These are phyloP conservation scores for Coix lacrymajobi DNA, from an alignment of 176 grass and related monocot species.

Conservation along the genomic window DNA sequence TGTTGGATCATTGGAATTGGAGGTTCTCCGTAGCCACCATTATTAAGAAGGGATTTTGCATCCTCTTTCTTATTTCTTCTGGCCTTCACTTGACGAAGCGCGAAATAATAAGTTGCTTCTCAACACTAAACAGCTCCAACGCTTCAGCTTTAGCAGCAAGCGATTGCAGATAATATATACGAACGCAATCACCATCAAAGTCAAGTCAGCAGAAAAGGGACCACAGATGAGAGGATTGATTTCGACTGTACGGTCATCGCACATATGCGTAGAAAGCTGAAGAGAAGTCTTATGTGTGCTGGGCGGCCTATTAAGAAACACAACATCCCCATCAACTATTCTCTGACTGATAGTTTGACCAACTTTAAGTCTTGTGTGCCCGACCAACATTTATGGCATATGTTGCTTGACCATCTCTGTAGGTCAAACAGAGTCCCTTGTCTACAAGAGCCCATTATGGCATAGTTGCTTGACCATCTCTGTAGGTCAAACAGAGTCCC, in stretches of 20 bases:
- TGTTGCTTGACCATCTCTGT: slow-evolving; percentile 70
- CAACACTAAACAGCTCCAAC: slow-evolving; percentile 84
- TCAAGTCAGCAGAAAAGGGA: slow-evolving; percentile 83
- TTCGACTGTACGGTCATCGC: slow-evolving; percentile 86
- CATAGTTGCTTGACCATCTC: no score
- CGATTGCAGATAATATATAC: slow-evolving; percentile 88
- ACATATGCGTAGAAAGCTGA: slow-evolving; percentile 85
- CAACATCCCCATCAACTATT: slow-evolving; percentile 85
- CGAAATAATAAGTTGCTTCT: slow-evolving; percentile 67
- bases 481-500: no score
- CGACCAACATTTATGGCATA: slow-evolving; percentile 90
- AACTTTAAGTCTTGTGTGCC: slow-evolving; percentile 73
- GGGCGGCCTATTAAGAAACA: slow-evolving; percentile 89
- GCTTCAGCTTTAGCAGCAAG: slow-evolving; percentile 94
- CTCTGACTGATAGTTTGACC: slow-evolving; percentile 70
- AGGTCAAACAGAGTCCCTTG: slow-evolving; percentile 73
- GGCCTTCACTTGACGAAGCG: no score
- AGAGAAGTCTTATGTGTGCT: slow-evolving; percentile 94
- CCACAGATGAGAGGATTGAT: slow-evolving; percentile 89
- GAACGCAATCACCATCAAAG: slow-evolving; percentile 89
- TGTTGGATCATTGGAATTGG: no score
- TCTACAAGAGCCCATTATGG: no score
- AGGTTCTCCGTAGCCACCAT: no score
- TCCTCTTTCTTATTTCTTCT: no score
- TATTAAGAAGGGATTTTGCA: no score